These are phyloP conservation scores for Argentina anserina DNA, from an alignment of 306 rosid species.

Conservation along the genomic window DNA sequence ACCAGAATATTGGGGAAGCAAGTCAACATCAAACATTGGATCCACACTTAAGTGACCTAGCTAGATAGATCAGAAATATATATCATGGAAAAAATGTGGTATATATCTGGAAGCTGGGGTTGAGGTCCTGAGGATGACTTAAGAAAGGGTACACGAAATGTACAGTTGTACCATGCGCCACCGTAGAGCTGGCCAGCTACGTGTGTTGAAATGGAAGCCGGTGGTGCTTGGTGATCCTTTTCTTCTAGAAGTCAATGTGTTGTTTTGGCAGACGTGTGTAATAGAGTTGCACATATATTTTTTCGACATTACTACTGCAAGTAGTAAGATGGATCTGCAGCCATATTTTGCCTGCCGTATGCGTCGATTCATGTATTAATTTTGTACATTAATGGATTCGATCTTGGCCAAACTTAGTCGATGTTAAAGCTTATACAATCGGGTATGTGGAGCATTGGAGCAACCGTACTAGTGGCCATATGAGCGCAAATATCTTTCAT, in stretches of 20 bases:
- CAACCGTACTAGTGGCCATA: background rate
- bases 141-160: background rate
- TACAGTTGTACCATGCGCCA: constrained; percentile 7
- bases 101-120: background rate
- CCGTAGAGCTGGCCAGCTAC: background rate
- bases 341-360: background rate
- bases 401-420: background rate
- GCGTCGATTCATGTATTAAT: background rate
- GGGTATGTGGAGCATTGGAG: background rate
- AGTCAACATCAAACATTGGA: constrained; percentile 2
- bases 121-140: background rate
- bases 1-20: background rate
- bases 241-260: background rate
- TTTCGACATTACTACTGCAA: background rate
- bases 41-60: background rate
- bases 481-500: background rate
- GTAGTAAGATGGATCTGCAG: background rate
- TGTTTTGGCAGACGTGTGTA: background rate
- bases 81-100: background rate
- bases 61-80: background rate
- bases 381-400: background rate
- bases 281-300: background rate
- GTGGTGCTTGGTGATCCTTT: background rate
- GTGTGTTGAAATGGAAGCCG: background rate
- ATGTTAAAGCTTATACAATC: background rate